phyloP scores from a whole-genome alignment of 2,329 filamentous ascomycete species.

The Arachnomyces sp. region DNA sequence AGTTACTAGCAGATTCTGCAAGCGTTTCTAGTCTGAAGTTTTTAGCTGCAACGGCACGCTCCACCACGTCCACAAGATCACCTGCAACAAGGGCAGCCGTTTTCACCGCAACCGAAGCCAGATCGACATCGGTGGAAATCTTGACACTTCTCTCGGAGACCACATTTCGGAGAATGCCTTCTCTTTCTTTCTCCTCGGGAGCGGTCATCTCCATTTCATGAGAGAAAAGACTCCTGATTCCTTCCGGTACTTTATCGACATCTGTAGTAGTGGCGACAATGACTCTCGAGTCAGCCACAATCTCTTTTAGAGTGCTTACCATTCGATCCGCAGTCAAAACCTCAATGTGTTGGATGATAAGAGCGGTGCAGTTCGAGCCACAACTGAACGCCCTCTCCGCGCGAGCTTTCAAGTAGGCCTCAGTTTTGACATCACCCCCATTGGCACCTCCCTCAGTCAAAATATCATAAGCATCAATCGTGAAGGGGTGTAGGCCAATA shows the following conservation, averaged over 20 bases:
- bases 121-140: conserved; percentile 75
- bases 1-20: conserved; percentile 38
- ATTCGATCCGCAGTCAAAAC: conserved; percentile 87
- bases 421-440: conserved; percentile 86
- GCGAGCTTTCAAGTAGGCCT: conserved; percentile 78
- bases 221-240: conserved; percentile 82
- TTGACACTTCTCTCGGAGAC: conserved; percentile 67
- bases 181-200: conserved; percentile 85
- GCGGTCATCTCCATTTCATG: conserved; percentile 92
- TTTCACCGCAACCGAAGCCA: conserved; percentile 81
- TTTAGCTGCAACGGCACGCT: conserved; percentile 74
- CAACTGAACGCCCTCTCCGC: conserved; percentile 85
- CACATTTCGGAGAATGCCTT: conserved; percentile 74
- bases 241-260: conserved; percentile 87
- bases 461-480: conserved; percentile 87
- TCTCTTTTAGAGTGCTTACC: conserved; percentile 73
- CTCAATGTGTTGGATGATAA: conserved; percentile 86
- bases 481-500: conserved; percentile 81
- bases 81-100: conserved; percentile 92
- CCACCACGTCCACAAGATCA: conserved; percentile 88
- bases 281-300: conserved; percentile 71
- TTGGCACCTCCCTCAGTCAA: conserved; percentile 83
- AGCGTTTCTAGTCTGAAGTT: conserved; percentile 67
- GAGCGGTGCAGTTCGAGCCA: conserved; percentile 70
- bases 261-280: conserved; percentile 92